Evolutionary conservation across 2,329 filamentous ascomycete species (phyloP).

Genomic region (Colletotrichum gigasporum): DNA sequence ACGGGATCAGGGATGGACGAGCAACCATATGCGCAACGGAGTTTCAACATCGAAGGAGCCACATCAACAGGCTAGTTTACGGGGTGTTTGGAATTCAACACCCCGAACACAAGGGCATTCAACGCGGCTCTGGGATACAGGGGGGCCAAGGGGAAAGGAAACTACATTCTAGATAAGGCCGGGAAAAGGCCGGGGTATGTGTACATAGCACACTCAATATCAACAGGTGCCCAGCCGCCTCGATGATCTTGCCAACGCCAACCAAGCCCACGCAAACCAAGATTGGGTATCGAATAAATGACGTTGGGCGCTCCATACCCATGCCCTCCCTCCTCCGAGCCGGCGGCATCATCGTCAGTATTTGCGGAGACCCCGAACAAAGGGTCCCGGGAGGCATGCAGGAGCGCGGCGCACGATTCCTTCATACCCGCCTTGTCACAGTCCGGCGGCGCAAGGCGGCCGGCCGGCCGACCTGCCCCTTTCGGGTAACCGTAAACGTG

Average conservation of each 20-base stretch:
- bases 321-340: too few relatives aligned
- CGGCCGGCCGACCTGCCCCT: neutral
- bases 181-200: too few relatives aligned
- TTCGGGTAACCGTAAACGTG: conserved; percentile 1
- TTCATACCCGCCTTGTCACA: neutral
- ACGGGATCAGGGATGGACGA: too few relatives aligned
- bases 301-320: too few relatives aligned
- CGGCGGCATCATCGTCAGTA: neutral
- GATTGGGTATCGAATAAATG: too few relatives aligned
- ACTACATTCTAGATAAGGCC: too few relatives aligned
- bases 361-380: neutral
- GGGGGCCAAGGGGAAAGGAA: neutral
- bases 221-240: too few relatives aligned
- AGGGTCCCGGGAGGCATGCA: neutral
- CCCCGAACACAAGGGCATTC: conserved; percentile 1
- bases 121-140: neutral
- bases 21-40: conserved; percentile 12
- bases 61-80: neutral
- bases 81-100: conserved; percentile 10
- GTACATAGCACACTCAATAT: too few relatives aligned
- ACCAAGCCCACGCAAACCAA: too few relatives aligned
- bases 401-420: neutral
- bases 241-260: too few relatives aligned
- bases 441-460: neutral
- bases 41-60: conserved; percentile 19